phyloP scores from a whole-genome alignment of 305 asterid species.

The Fraxinus nigra region DNA sequence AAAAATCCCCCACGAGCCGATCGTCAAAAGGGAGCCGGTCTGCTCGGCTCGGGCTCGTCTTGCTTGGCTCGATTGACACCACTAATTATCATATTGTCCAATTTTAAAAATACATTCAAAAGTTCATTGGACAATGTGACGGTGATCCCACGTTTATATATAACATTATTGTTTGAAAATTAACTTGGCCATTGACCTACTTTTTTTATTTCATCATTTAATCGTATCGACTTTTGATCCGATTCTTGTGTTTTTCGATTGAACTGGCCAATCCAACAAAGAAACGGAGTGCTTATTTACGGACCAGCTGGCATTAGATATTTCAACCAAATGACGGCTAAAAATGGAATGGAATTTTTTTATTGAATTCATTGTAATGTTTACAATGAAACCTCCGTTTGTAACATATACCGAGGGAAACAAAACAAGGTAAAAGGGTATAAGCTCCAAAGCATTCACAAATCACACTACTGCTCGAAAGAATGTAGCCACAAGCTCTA shows the following conservation, averaged over 20 bases:
- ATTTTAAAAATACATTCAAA: no score
- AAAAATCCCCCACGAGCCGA: no score
- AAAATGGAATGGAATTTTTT: background rate
- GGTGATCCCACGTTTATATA: background rate
- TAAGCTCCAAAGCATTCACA: background rate
- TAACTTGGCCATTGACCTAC: background rate
- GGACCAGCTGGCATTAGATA: background rate
- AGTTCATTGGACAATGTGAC: background rate
- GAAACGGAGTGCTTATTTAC: background rate
- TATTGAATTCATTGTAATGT: background rate
- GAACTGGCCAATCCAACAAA: background rate
- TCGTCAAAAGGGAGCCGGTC: no score
- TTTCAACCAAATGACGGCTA: background rate
- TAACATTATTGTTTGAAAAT: no score
- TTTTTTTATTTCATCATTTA: no score
- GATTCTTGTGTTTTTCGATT: background rate
- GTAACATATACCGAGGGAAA: background rate
- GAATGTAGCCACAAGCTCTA: background rate
- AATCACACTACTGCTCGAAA: background rate
- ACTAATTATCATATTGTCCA: no score
- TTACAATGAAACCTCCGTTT: background rate
- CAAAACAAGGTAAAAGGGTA: background rate
- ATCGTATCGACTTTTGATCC: background rate
- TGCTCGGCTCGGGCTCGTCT: no score
- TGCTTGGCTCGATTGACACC: no score